Evolutionary conservation across 2,329 filamentous ascomycete species (phyloP).

Genomic region (Sclerotinia spermophila): DNA sequence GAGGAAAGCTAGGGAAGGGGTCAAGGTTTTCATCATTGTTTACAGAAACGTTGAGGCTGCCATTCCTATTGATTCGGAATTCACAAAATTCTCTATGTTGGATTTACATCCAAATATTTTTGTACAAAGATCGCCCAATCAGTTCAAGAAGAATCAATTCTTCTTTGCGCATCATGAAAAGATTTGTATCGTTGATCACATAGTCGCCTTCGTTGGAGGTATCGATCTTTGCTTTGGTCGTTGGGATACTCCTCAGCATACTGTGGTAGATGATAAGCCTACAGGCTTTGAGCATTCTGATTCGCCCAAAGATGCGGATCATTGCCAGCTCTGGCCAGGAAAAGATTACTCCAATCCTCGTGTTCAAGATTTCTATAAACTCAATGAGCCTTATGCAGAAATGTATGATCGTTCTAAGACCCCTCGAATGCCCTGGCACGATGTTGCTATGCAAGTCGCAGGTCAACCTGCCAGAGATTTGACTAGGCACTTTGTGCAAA

Average conservation of each 20-base stretch:
- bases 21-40: constrained; percentile 96
- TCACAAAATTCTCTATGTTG: constrained; percentile 93
- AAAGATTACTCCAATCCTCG: constrained; percentile 98
- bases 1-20: constrained; percentile 87
- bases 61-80: constrained; percentile 95
- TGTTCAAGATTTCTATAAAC: constrained; percentile 88
- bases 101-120: constrained; percentile 96
- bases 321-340: constrained; percentile 93
- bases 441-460: constrained; percentile 96
- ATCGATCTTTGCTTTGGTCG: constrained; percentile 95
- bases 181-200: constrained; percentile 93
- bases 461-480: constrained; percentile 92
- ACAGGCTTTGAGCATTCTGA: constrained; percentile 85
- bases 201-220: constrained; percentile 90
- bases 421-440: constrained; percentile 97
- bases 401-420: constrained; percentile 93
- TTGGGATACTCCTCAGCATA: constrained; percentile 95
- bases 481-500: constrained; percentile 92
- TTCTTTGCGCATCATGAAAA: constrained; percentile 99
- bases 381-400: constrained; percentile 94
- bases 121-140: constrained; percentile 92
- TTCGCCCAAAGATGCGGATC: constrained; percentile 80
- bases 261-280: constrained; percentile 85
- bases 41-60: constrained; percentile 97
- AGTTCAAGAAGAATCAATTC: constrained; percentile 98